Percentiles rank a stretch among this genome's conserved stretches.
These are phyloP conservation scores for Lachnellula occidentalis DNA, from an alignment of 2,329 filamentous ascomycete genomes.

Conservation along the genomic window DNA sequence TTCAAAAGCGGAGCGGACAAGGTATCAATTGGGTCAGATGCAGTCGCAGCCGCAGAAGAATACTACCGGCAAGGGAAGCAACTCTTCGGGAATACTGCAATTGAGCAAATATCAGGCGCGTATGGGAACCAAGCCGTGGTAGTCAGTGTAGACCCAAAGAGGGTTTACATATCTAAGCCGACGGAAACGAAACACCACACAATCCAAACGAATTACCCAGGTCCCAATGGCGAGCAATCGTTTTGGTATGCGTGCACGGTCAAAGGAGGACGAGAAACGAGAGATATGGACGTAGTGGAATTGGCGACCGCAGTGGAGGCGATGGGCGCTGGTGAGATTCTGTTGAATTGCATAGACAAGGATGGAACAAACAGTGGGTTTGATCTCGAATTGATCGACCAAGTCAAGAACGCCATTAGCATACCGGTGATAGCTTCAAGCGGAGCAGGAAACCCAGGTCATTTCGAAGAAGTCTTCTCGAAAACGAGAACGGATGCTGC, in stretches of 20 bases:
- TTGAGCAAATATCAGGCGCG: slow-evolving; percentile 88
- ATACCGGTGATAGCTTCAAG: slow-evolving; percentile 96
- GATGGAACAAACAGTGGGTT: slow-evolving; percentile 94
- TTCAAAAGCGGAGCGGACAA: slow-evolving; percentile 97
- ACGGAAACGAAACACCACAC: slow-evolving; percentile 69
- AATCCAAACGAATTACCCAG: slow-evolving; percentile 62
- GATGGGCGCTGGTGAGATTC: slow-evolving; percentile 90
- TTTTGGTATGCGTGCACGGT: slow-evolving; percentile 99
- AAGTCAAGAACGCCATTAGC: slow-evolving; percentile 79
- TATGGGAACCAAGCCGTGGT: slow-evolving; percentile 98
- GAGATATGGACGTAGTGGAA: slow-evolving; percentile 88
- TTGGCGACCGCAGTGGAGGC: slow-evolving; percentile 85
- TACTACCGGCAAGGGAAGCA: slow-evolving; percentile 69
- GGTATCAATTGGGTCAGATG: slow-evolving; percentile 93
- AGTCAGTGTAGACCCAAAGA: slow-evolving; percentile 88
- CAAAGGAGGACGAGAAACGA: slow-evolving; percentile 89
- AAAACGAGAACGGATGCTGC: slow-evolving; percentile 86
- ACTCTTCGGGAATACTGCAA: slow-evolving; percentile 77
- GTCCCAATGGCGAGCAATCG: slow-evolving; percentile 69
- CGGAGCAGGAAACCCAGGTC: slow-evolving; percentile 78
- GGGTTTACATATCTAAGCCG: slow-evolving; percentile 70
- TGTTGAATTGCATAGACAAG: slow-evolving; percentile 96
- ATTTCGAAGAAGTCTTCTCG: slow-evolving; percentile 88
- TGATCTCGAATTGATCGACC: slow-evolving; percentile 82
- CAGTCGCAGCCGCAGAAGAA: slow-evolving; percentile 85